A percentile compares a stretch with the other conserved stretches of the same genome.
These are phyloP conservation scores for Aureobasidium vineae DNA, from an alignment of 2,329 filamentous ascomycete species.

Conservation along the genomic window DNA sequence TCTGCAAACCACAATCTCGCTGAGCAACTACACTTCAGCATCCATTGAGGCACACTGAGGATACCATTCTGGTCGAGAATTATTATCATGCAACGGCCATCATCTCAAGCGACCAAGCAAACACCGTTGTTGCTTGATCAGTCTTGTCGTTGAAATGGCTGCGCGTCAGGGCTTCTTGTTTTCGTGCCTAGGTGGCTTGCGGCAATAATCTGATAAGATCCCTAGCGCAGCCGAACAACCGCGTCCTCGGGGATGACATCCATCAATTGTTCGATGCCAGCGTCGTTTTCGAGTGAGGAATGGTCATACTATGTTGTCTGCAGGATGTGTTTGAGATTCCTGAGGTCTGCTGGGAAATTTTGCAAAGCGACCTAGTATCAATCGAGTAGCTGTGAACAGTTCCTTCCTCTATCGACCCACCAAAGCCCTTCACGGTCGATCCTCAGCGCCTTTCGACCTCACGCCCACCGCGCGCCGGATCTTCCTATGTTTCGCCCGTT, in stretches of 20 bases:
- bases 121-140: constrained; percentile 7
- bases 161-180: constrained; percentile 12
- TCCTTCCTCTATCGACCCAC: neutral
- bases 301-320: neutral
- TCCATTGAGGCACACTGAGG: too few relatives aligned
- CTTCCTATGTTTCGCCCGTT: neutral
- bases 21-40: too few relatives aligned
- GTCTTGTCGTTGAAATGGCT: neutral
- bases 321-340: neutral
- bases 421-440: neutral
- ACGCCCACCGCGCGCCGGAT: neutral
- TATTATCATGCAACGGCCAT: neutral
- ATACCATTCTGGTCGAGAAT: neutral
- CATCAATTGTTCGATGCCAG: too few relatives aligned
- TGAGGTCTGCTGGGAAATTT: neutral
- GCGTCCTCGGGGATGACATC: neutral
- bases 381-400: neutral
- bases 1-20: too few relatives aligned
- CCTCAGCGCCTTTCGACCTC: neutral
- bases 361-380: neutral
- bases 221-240: neutral
- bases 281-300: too few relatives aligned
- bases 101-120: neutral
- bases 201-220: constrained; percentile 22
- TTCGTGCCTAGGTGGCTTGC: constrained; percentile 16